Evolutionary conservation across 345 rosid genomes (phyloP).

Genomic region (Noccaea bulbosa): DNA sequence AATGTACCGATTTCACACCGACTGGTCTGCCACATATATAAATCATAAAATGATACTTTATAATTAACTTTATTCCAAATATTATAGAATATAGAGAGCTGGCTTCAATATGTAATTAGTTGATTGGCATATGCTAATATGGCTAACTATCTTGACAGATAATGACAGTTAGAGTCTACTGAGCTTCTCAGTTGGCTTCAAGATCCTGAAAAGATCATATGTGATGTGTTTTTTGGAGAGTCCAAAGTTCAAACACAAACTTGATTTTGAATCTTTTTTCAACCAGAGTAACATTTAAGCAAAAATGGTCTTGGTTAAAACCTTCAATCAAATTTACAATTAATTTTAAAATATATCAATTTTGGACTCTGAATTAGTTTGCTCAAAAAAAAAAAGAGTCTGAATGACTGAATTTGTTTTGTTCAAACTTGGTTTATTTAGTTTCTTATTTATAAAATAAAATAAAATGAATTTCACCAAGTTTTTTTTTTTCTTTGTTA

Average conservation of each 20-base stretch:
- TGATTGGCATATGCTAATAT: background rate
- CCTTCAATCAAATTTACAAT: background rate
- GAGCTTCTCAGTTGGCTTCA: background rate
- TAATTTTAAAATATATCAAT: too few species aligned
- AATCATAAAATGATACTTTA: background rate
- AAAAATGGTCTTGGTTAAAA: background rate
- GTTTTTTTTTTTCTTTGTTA: too few species aligned
- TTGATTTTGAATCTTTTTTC: background rate
- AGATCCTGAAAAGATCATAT: background rate
- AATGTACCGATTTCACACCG: constrained; percentile 22
- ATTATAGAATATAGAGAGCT: background rate
- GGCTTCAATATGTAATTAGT: background rate
- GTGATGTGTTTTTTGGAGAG: background rate
- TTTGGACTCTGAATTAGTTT: too few species aligned
- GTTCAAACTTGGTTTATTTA: background rate
- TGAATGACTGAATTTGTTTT: background rate
- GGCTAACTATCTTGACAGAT: background rate
- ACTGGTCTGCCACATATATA: constrained; percentile 15
- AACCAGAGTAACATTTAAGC: background rate
- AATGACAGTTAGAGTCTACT: background rate
- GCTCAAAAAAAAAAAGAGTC: background rate
- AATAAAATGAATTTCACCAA: too few species aligned
- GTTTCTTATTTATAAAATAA: background rate
- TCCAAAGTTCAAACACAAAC: background rate
- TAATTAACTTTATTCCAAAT: background rate